These are phyloP conservation scores for Tuctoria greenei DNA, from an alignment of 176 grass and related monocot genomes.

Conservation along the genomic window DNA sequence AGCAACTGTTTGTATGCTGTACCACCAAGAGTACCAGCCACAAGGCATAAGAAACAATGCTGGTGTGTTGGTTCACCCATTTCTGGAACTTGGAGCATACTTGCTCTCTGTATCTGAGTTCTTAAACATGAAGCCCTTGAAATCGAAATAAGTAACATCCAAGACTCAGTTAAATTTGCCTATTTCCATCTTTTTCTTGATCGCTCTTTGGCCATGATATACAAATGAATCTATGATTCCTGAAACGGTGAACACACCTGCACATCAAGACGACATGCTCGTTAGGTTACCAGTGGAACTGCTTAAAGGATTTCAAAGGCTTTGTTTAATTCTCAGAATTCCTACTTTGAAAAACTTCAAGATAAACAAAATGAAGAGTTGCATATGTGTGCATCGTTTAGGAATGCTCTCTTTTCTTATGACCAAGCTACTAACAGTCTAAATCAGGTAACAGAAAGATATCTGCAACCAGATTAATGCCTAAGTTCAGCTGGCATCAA, in stretches of 20 bases:
- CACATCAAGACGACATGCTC: constrained; percentile 25
- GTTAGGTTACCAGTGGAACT: constrained; percentile 14
- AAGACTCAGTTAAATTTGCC: constrained; percentile 76
- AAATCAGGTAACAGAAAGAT: constrained; percentile 1
- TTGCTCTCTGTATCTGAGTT: constrained; percentile 14
- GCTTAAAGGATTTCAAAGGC: constrained; percentile 5
- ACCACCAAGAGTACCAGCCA: constrained; percentile 16
- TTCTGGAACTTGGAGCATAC: not conserved
- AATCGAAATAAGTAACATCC: constrained; percentile 12
- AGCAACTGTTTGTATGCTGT: constrained; percentile 14
- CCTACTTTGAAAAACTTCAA: not conserved
- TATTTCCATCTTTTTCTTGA: constrained; percentile 96
- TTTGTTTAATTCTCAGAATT: not conserved
- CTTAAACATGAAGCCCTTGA: constrained; percentile 21
- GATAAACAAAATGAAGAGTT: not conserved
- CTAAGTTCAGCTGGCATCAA: not conserved
- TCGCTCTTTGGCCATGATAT: constrained; percentile 94
- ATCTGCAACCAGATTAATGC: not conserved
- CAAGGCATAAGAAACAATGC: not conserved
- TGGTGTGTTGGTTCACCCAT: not conserved
- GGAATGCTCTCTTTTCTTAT: not conserved
- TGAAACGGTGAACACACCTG: constrained; percentile 95
- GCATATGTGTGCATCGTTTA: not conserved
- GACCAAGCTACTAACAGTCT: constrained; percentile 6
- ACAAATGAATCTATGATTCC: constrained; percentile 94